Percentiles rank a stretch among this genome's conserved stretches.
Evolutionary conservation across 2,329 filamentous ascomycete genomes (phyloP).

Genomic region (Ampelomyces quisqualis): DNA sequence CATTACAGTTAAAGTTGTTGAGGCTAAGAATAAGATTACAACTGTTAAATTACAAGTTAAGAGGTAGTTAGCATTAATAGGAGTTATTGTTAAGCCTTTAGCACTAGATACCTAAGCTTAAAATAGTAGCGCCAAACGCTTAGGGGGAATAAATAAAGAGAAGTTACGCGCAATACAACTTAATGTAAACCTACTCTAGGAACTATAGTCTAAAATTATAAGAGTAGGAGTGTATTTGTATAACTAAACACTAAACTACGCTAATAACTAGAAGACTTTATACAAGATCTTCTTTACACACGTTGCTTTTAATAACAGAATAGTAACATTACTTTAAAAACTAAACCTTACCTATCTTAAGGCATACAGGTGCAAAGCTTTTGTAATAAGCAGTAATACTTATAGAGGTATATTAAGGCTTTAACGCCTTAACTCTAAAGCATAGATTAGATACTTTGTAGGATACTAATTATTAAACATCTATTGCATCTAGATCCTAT

Average conservation of each 20-base stretch:
- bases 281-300: neutral
- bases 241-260: constrained; percentile 9
- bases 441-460: constrained; percentile 10
- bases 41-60: constrained; percentile 2
- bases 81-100: constrained; percentile 8
- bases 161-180: constrained; percentile 6
- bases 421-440: constrained; percentile 6
- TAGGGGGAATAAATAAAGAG: constrained; percentile 10
- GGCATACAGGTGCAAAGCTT: constrained; percentile 12
- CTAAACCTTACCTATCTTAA: constrained; percentile 7
- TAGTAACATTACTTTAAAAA: constrained; percentile 4
- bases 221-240: constrained; percentile 8
- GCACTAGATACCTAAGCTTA: constrained; percentile 11
- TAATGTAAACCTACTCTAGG: constrained; percentile 5
- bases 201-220: constrained; percentile 5
- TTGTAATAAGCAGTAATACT: constrained; percentile 6
- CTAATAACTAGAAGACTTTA: constrained; percentile 13
- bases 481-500: constrained; percentile 7
- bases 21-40: no score
- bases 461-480: constrained; percentile 8
- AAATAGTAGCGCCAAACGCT: no score
- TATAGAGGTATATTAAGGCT: constrained; percentile 4
- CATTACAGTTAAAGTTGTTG: constrained; percentile 8
- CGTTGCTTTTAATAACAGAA: neutral
- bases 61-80: neutral